Evolutionary conservation across 2,329 filamentous ascomycete species (phyloP).

Genomic region (Nothopassalora personata): DNA sequence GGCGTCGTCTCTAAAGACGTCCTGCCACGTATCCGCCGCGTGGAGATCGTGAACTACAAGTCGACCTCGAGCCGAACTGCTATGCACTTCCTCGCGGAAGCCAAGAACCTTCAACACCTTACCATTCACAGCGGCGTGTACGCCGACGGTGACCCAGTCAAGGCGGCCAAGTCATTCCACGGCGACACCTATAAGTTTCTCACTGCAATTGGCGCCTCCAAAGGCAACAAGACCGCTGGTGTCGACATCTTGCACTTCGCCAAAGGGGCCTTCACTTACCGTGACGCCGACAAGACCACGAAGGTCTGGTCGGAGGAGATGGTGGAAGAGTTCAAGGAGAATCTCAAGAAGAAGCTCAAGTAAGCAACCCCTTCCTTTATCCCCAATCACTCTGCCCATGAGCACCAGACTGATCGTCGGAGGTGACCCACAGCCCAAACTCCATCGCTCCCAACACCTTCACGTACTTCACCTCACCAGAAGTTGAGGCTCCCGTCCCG

Average conservation of each 20-base stretch:
- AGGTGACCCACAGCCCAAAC: not conserved
- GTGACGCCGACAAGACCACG: slow-evolving; percentile 23
- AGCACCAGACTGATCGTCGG: slow-evolving; percentile 2
- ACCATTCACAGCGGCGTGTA: slow-evolving; percentile 28
- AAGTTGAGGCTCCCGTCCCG: not conserved
- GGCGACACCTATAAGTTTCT: slow-evolving; percentile 32
- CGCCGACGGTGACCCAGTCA: slow-evolving; percentile 27
- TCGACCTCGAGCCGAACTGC: slow-evolving; percentile 29
- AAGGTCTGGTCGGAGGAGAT: slow-evolving; percentile 21
- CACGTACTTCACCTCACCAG: not conserved
- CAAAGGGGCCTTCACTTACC: slow-evolving; percentile 25
- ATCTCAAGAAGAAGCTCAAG: slow-evolving; percentile 28
- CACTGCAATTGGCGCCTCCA: slow-evolving; percentile 18
- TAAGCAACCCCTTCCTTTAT: slow-evolving; percentile 22
- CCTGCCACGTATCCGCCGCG: slow-evolving; percentile 19
- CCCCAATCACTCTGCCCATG: not conserved
- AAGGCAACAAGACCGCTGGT: slow-evolving; percentile 24
- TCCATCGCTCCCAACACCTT: not conserved
- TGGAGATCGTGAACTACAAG: slow-evolving; percentile 30
- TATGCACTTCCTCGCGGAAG: slow-evolving; percentile 31
- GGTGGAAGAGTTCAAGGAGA: slow-evolving; percentile 25
- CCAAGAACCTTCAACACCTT: slow-evolving; percentile 26
- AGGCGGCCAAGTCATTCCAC: slow-evolving; percentile 33
- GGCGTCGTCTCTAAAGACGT: slow-evolving; percentile 19
- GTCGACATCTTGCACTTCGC: slow-evolving; percentile 29